Evolutionary conservation across 164 flowering plant species (phyloP).

Genomic region (Hamamelis virginiana): DNA sequence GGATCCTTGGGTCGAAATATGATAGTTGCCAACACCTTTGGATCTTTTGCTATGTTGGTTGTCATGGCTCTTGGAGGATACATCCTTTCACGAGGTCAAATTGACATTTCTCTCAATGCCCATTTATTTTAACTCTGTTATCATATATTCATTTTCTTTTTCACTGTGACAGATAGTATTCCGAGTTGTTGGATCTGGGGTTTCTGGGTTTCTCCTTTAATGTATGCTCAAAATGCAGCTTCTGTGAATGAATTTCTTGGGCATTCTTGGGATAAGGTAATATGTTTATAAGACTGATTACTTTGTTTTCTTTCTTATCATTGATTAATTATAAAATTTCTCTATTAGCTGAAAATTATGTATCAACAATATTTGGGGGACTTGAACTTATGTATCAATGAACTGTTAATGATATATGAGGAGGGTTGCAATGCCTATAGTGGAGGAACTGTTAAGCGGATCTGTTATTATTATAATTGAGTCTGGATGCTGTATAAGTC

Average conservation of each 20-base stretch:
- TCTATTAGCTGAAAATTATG: not conserved
- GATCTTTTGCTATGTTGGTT: conserved; percentile 93
- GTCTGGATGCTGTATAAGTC: not conserved
- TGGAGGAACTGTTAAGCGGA: not conserved
- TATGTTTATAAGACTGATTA: not conserved
- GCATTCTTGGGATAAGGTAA: conserved; percentile 92
- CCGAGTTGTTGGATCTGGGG: conserved; percentile 99
- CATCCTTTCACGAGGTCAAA: conserved; percentile 78
- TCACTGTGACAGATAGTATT: conserved; percentile 62
- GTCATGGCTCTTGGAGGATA: conserved; percentile 97
- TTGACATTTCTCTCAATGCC: conserved; percentile 2
- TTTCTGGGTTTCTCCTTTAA: conserved; percentile 92
- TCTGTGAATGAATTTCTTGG: conserved; percentile 97
- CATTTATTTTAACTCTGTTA: not conserved
- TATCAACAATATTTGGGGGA: not conserved
- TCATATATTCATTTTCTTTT: conserved; percentile 13
- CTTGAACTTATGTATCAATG: not conserved
- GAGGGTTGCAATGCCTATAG: not conserved
- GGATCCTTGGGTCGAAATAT: conserved; percentile 92
- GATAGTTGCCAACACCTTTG: conserved; percentile 97
- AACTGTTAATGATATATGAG: not conserved
- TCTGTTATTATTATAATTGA: not conserved
- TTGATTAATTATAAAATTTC: not conserved
- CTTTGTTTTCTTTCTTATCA: not conserved
- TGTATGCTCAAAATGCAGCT: conserved; percentile 93